phyloP scores from a whole-genome alignment of 306 rosid genomes.

The Fragaria nilgerrensis region DNA sequence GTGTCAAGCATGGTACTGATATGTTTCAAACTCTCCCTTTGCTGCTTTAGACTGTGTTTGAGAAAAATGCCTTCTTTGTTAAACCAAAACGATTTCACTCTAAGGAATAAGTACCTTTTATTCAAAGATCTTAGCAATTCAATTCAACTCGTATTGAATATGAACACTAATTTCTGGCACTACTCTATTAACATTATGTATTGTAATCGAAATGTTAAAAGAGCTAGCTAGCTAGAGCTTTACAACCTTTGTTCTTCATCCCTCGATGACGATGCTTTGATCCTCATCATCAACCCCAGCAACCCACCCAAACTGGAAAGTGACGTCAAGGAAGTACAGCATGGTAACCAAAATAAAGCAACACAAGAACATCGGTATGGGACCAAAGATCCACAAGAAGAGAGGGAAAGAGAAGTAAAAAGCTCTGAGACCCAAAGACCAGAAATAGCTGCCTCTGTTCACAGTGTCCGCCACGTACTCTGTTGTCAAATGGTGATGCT shows the following conservation, averaged over 20 bases:
- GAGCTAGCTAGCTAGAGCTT: neutral
- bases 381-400: conserved; percentile 87
- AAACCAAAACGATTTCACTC: neutral
- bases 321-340: conserved; percentile 68
- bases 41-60: neutral
- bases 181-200: neutral
- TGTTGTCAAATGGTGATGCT: conserved; percentile 39
- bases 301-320: conserved; percentile 46
- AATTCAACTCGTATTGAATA: conserved; percentile 14
- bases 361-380: conserved; percentile 66
- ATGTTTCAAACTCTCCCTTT: neutral
- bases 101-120: neutral
- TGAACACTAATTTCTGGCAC: neutral
- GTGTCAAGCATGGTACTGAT: neutral
- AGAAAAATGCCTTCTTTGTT: neutral
- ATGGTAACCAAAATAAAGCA: conserved; percentile 49
- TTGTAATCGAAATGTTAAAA: neutral
- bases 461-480: conserved; percentile 69
- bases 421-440: conserved; percentile 85
- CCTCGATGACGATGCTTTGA: neutral
- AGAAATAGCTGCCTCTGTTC: conserved; percentile 78
- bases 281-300: conserved; percentile 20
- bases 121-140: neutral
- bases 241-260: conserved; percentile 43
- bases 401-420: conserved; percentile 85